phyloP scores from a whole-genome alignment of 2,329 filamentous ascomycete genomes.

The Ophiostoma fasciatum region DNA sequence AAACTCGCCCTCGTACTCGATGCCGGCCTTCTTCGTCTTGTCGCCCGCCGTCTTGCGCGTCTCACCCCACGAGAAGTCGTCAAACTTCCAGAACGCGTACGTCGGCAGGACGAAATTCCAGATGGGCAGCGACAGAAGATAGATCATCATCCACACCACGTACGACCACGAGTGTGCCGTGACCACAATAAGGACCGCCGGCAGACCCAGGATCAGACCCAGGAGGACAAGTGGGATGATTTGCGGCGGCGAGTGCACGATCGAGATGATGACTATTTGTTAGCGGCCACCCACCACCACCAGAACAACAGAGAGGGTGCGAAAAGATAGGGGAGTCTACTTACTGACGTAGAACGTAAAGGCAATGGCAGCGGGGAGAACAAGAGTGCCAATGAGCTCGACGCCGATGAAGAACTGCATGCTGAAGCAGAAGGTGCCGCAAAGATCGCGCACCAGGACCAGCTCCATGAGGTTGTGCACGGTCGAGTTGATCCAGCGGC shows the following conservation, averaged over 20 bases:
- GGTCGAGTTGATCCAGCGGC: constrained; percentile 98
- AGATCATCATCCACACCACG: constrained; percentile 93
- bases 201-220: constrained; percentile 81
- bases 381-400: constrained; percentile 85
- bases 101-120: constrained; percentile 95
- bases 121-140: constrained; percentile 78
- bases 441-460: constrained; percentile 85
- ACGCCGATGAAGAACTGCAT: constrained; percentile 99
- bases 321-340: constrained; percentile 20
- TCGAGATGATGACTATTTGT: constrained; percentile 62
- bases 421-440: constrained; percentile 98
- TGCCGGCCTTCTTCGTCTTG: constrained; percentile 70
- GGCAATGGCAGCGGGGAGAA: constrained; percentile 86
- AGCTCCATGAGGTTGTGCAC: constrained; percentile 98
- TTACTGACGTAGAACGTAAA: constrained; percentile 94
- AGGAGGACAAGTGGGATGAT: constrained; percentile 84
- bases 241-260: constrained; percentile 61
- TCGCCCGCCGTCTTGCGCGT: constrained; percentile 91
- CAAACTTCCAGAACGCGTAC: constrained; percentile 99
- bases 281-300: neutral
- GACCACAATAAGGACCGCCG: constrained; percentile 77
- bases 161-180: constrained; percentile 91
- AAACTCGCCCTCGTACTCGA: constrained; percentile 88
- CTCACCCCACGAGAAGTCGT: constrained; percentile 98
- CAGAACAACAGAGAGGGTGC: neutral